phyloP scores from a whole-genome alignment of 805 yeast genomes.

The Cyberlindnera suaveolens region DNA sequence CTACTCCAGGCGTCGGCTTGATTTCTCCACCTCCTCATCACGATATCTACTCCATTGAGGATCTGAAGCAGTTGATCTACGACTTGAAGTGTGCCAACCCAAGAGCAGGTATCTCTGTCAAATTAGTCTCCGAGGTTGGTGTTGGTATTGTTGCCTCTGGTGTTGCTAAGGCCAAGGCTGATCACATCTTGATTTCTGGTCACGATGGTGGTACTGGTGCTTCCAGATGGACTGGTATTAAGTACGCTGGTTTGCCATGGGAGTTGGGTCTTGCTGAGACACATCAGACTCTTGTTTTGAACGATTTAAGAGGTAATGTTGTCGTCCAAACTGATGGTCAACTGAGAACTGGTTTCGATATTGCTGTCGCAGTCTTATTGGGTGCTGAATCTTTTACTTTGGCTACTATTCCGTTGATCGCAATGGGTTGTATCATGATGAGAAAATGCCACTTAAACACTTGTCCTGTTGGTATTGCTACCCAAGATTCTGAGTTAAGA shows the following conservation, averaged over 20 bases:
- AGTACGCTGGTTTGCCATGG: conserved; percentile 98
- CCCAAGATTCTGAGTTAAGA: conserved; percentile 93
- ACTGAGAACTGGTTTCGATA: conserved; percentile 92
- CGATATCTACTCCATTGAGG: conserved; percentile 97
- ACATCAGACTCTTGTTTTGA: conserved; percentile 92
- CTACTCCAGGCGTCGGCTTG: conserved; percentile 94
- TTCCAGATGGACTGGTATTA: conserved; percentile 93
- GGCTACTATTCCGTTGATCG: conserved; percentile 94
- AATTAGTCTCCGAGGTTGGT: conserved; percentile 96
- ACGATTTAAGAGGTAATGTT: conserved; percentile 93
- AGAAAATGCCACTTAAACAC: conserved; percentile 90
- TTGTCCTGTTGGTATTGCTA: conserved; percentile 98
- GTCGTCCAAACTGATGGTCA: conserved; percentile 98
- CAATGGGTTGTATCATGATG: conserved; percentile 97
- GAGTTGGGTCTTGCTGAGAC: conserved; percentile 97
- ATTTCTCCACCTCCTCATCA: conserved; percentile 99
- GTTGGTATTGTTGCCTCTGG: conserved; percentile 99
- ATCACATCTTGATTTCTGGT: conserved; percentile 91
- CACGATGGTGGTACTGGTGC: conserved; percentile 99
- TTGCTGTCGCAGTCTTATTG: conserved; percentile 89
- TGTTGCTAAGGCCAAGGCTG: conserved; percentile 98
- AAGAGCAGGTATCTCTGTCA: conserved; percentile 93
- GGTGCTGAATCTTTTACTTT: conserved; percentile 99
- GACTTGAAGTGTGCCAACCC: conserved; percentile 97
- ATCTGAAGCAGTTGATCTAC: conserved; percentile 91